Conservation (phyloP, 1,139 yeast genomes). For the Blastobotrys persicus region DNA sequence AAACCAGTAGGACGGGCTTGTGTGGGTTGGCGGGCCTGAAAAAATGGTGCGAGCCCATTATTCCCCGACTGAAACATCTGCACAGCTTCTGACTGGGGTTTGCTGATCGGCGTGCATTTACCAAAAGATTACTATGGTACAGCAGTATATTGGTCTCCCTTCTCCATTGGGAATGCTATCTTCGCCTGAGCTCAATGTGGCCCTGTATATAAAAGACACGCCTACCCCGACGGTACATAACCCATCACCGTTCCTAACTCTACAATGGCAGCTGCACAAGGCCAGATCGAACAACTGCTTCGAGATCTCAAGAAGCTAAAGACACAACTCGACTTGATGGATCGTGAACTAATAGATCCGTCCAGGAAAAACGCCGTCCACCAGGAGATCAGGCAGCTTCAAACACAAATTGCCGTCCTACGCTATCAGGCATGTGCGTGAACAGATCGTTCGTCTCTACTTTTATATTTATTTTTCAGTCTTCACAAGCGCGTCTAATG, state of each 20-base stretch:
- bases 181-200: neutral
- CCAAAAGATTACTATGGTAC: too few species aligned
- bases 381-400: slow-evolving; percentile 5
- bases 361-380: slow-evolving; percentile 3
- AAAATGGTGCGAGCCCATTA: neutral
- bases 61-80: neutral
- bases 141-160: neutral
- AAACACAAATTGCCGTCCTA: slow-evolving; percentile 6
- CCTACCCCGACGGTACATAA: too few species aligned
- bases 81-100: neutral
- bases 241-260: neutral
- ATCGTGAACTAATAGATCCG: slow-evolving; percentile 3
- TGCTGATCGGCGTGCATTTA: neutral
- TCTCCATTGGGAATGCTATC: neutral
- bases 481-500: too few species aligned
- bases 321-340: slow-evolving; percentile 6
- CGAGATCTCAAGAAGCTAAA: slow-evolving; percentile 4
- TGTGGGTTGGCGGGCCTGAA: neutral
- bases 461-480: slow-evolving; percentile 3
- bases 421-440: slow-evolving; percentile 1
- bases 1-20: too few species aligned
- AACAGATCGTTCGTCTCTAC: neutral
- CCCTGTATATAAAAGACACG: neutral
- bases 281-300: slow-evolving; percentile 2
- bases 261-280: neutral